phyloP scores from a whole-genome alignment of 345 rosid genomes.

The Salix suchowensis region DNA sequence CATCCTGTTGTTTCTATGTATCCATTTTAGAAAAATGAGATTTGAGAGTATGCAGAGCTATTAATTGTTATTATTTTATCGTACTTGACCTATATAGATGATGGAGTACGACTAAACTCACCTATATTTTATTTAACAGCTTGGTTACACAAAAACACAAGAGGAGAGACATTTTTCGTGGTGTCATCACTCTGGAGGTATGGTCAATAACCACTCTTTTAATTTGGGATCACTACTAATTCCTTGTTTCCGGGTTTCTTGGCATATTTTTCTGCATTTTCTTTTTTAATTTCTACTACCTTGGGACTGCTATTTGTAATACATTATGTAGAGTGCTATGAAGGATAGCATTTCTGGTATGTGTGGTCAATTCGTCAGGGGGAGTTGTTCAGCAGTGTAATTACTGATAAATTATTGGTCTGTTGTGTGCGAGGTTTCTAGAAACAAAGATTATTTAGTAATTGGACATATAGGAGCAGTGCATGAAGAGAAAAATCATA shows the following conservation, averaged over 20 bases:
- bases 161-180: constrained; percentile 93
- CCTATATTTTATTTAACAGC: constrained; percentile 41
- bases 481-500: background rate
- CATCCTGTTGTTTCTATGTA: background rate
- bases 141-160: constrained; percentile 91
- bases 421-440: background rate
- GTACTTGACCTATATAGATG: background rate
- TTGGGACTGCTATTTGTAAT: background rate
- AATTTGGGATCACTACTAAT: background rate
- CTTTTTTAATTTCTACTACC: background rate
- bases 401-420: background rate
- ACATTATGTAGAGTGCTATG: background rate
- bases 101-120: background rate
- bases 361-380: background rate
- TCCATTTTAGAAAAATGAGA: background rate
- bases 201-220: background rate
- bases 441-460: background rate
- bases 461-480: background rate
- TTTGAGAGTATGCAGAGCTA: background rate
- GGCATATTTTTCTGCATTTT: background rate
- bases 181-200: constrained; percentile 94
- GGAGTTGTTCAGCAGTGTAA: background rate
- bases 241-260: background rate
- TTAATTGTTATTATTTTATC: background rate
- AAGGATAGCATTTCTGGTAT: background rate